These are phyloP conservation scores for Jacaranda copaia DNA, from an alignment of 257 asterid species.

Conservation along the genomic window DNA sequence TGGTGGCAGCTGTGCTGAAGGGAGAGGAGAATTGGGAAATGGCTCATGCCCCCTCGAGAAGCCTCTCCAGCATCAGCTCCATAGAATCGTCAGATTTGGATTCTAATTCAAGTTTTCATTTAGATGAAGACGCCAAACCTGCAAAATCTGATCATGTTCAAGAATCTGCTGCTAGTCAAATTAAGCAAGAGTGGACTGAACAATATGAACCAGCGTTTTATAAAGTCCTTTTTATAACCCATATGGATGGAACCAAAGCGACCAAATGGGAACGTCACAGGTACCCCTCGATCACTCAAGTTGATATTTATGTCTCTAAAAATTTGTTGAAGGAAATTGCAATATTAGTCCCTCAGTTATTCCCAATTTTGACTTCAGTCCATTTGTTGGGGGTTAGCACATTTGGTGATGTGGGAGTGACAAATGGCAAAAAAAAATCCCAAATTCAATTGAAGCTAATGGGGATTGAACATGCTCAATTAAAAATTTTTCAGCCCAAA, in stretches of 20 bases:
- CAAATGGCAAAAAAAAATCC: no score
- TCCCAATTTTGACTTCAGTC: no score
- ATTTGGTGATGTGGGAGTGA: no score
- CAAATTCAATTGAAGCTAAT: no score
- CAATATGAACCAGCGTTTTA: constrained; percentile 67
- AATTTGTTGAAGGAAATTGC: no score
- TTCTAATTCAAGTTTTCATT: neutral
- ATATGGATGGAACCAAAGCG: constrained; percentile 57
- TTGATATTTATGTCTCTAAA: no score
- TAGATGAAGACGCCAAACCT: constrained; percentile 42
- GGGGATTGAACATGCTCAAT: no score
- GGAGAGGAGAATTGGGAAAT: neutral
- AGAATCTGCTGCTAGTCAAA: constrained; percentile 42
- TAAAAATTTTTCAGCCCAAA: no score
- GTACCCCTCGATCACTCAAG: constrained; percentile 27
- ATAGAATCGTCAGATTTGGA: neutral
- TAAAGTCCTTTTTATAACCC: constrained; percentile 53
- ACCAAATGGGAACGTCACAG: constrained; percentile 73
- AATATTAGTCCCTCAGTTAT: no score
- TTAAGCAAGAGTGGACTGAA: constrained; percentile 67
- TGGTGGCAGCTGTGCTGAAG: neutral
- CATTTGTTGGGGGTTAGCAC: no score
- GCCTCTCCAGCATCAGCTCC: neutral
- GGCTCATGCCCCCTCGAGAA: neutral
- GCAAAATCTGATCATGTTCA: constrained; percentile 35